These are phyloP conservation scores for Cyclostephanos tholiformis DNA, from an alignment of 108 stramenopile species.

Conservation along the genomic window DNA sequence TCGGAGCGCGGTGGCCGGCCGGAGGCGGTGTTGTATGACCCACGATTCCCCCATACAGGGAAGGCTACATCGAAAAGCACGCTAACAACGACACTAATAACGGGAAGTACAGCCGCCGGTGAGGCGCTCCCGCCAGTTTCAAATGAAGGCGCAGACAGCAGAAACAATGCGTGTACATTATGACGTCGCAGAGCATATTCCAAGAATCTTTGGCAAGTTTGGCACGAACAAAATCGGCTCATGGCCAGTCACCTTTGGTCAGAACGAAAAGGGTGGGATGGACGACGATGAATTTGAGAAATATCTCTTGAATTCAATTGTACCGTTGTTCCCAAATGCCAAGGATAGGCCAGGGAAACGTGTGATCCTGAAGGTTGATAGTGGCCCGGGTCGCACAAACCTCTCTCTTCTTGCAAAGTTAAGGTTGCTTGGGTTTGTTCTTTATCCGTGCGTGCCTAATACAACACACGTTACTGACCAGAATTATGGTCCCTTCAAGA, in stretches of 20 bases:
- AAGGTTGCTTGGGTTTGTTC: slow-evolving; percentile 1
- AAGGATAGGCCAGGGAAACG: slow-evolving; percentile 19
- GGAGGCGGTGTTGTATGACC: slow-evolving; percentile 6
- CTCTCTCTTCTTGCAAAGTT: background rate
- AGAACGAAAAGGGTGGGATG: slow-evolving; percentile 38
- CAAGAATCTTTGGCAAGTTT: slow-evolving; percentile 9
- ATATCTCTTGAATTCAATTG: slow-evolving; percentile 4
- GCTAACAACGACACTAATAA: slow-evolving; percentile 10
- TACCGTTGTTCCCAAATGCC: slow-evolving; percentile 17
- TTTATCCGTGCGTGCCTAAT: slow-evolving; percentile 24
- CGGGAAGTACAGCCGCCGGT: slow-evolving; percentile 24
- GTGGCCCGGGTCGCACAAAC: slow-evolving; percentile 14
- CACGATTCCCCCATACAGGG: slow-evolving; percentile 14
- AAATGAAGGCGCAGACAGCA: background rate
- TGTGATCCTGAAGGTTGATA: slow-evolving; percentile 19
- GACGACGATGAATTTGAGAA: slow-evolving; percentile 8
- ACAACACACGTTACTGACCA: slow-evolving; percentile 10
- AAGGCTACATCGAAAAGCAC: slow-evolving; percentile 13
- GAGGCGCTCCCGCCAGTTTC: slow-evolving; percentile 4
- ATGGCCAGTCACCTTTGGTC: slow-evolving; percentile 16
- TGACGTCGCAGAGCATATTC: background rate
- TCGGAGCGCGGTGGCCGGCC: slow-evolving; percentile 26
- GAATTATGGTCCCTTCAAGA: slow-evolving; percentile 19
- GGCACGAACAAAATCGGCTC: background rate
- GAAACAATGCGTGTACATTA: background rate